phyloP scores from a whole-genome alignment of 306 rosid species.

The Vicia villosa region DNA sequence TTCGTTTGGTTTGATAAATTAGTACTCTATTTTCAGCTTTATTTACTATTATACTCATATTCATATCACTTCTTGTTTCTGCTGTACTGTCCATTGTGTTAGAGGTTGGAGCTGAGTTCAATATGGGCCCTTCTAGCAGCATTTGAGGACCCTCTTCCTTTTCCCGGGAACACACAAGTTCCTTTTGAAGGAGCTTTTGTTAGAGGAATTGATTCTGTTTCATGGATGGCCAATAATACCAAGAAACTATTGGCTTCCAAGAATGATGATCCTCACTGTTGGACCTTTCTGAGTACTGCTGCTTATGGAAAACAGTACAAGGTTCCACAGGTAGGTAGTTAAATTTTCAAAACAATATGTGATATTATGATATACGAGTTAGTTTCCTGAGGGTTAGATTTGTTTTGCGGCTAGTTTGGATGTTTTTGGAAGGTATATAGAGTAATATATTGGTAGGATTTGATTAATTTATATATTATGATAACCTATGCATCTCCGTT shows the following conservation, averaged over 20 bases:
- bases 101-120: slow-evolving; percentile 93
- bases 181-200: slow-evolving; percentile 98
- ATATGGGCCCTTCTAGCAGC: slow-evolving; percentile 98
- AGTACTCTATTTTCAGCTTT: slow-evolving; percentile 4
- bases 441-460: slow-evolving; percentile 4
- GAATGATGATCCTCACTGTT: slow-evolving; percentile 70
- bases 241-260: slow-evolving; percentile 57
- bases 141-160: slow-evolving; percentile 85
- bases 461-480: slow-evolving; percentile 15
- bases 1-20: slow-evolving; percentile 27
- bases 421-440: neutral
- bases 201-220: slow-evolving; percentile 78
- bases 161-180: slow-evolving; percentile 45
- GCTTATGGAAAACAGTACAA: slow-evolving; percentile 81
- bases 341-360: slow-evolving; percentile 10
- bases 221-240: slow-evolving; percentile 95
- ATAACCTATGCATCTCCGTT: slow-evolving; percentile 7
- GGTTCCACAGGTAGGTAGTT: slow-evolving; percentile 83
- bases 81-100: slow-evolving; percentile 36
- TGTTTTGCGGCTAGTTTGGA: slow-evolving; percentile 16
- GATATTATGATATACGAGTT: neutral
- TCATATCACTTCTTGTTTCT: slow-evolving; percentile 30
- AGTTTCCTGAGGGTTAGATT: slow-evolving; percentile 10
- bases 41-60: slow-evolving; percentile 22
- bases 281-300: slow-evolving; percentile 93